phyloP scores from a whole-genome alignment of 2,329 filamentous ascomycete genomes.

The Seiridium unicorne region DNA sequence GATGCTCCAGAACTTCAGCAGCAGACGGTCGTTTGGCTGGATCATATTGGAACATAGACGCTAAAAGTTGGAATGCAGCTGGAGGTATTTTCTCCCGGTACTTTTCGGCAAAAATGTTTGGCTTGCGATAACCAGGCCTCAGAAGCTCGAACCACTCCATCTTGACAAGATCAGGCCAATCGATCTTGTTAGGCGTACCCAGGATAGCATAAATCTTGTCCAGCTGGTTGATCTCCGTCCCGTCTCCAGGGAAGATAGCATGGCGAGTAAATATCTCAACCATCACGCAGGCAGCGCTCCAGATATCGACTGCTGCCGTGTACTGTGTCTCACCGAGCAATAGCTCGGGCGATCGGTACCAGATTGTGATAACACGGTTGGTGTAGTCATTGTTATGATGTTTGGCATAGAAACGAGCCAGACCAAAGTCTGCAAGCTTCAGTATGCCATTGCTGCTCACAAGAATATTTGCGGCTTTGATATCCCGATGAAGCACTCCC shows the following conservation, averaged over 20 bases:
- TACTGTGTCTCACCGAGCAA: constrained; percentile 88
- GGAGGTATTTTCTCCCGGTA: constrained; percentile 77
- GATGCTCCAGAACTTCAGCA: constrained; percentile 78
- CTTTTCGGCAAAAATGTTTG: constrained; percentile 76
- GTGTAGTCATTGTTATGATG: constrained; percentile 91
- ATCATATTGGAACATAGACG: constrained; percentile 86
- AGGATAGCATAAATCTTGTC: constrained; percentile 95
- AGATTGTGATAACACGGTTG: constrained; percentile 97
- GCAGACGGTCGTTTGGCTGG: constrained; percentile 81
- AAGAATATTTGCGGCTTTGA: constrained; percentile 96
- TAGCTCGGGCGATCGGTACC: constrained; percentile 93
- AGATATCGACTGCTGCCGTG: constrained; percentile 86
- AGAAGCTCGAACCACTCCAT: constrained; percentile 98
- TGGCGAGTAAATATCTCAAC: constrained; percentile 94
- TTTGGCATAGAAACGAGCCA: constrained; percentile 95
- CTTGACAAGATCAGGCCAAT: constrained; percentile 89
- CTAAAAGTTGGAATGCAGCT: constrained; percentile 79
- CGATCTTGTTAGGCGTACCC: constrained; percentile 78
- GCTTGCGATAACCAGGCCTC: constrained; percentile 70
- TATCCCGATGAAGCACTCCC: constrained; percentile 94
- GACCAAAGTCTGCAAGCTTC: constrained; percentile 93
- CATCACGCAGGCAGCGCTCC: constrained; percentile 96
- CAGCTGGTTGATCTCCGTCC: constrained; percentile 91
- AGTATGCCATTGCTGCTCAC: constrained; percentile 86
- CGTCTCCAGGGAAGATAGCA: constrained; percentile 93